A percentile compares a stretch with the other conserved stretches of the same genome.
These are phyloP conservation scores for Teratosphaeria nubilosa DNA, from an alignment of 2,329 filamentous ascomycete genomes.

Conservation along the genomic window DNA sequence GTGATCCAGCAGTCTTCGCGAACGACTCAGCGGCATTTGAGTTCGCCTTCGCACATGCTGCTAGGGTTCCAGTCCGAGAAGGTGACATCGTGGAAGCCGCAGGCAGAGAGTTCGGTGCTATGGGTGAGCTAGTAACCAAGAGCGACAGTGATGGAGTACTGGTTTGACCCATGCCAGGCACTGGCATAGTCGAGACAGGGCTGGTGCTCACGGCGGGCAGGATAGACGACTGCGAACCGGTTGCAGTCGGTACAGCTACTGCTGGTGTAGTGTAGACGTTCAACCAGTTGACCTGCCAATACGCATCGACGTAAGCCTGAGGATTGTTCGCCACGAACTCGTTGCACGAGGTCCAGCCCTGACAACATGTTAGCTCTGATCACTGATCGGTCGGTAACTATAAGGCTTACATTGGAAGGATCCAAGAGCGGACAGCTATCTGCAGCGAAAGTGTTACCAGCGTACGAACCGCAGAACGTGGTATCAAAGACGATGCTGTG, in stretches of 20 bases:
- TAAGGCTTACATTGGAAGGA: conserved; percentile 11
- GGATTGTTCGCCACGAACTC: conserved; percentile 22
- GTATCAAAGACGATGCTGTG: conserved; percentile 28
- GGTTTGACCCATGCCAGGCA: conserved; percentile 9
- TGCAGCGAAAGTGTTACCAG: conserved; percentile 16
- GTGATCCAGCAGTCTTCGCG: background rate
- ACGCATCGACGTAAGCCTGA: conserved; percentile 25
- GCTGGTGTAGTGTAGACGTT: conserved; percentile 24
- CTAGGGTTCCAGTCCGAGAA: background rate
- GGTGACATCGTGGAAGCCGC: background rate
- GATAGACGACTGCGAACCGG: conserved; percentile 9
- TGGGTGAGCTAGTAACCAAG: conserved; percentile 1
- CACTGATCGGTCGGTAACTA: no score
- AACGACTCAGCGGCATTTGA: background rate
- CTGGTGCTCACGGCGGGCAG: conserved; percentile 9
- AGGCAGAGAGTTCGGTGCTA: conserved; percentile 1
- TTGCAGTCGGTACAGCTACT: conserved; percentile 6
- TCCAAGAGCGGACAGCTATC: conserved; percentile 17
- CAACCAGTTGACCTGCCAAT: conserved; percentile 32
- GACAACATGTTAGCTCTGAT: background rate
- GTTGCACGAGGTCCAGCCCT: conserved; percentile 20
- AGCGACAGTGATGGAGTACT: conserved; percentile 9
- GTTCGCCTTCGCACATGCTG: background rate
- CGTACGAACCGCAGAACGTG: conserved; percentile 30
- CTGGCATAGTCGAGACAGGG: conserved; percentile 7